Base-by-base conservation (phyloP, 345 rosid genomes). In the Camelina sativa region DNA sequence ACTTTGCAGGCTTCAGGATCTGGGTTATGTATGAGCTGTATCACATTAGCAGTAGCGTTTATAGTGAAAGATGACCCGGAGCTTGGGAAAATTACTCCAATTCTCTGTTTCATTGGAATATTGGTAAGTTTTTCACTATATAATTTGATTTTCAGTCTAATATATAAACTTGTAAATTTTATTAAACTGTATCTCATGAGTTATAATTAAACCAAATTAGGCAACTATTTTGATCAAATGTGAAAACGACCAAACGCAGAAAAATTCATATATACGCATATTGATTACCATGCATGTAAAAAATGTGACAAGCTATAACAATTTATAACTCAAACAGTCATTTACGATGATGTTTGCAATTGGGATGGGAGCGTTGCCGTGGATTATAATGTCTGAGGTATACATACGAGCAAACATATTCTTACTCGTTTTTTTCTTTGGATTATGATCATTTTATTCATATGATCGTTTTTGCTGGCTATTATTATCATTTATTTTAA, bases 351-450 rank as follows among this genome's bases (percentile, higher is more conserved):
- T 71, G 72, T 77, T 77, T 17, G 84, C 87, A 28, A 46, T 85
- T 20, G 91, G 90, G 19, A 77, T 89, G 80, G 95, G 95, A 72
- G 91, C 89, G 13, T 76, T 89, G 15, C 91, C 93, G 15, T 89
- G 89, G 94, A 71, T 89, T 58, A 84, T 89, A 76, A 84, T 86
- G 87, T 89, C 89, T 2, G 91, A 89, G 89, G 94, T 87, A 59
- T 63, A 16, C 10, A 10, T 63, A 30, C 30, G n/a, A 34, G 52
- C 58, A 34, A 50, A 65, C 8, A 32, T 48, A 55, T 32, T 32
- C 1, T 47, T 17, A 6, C n/a, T 22, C 6, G 0, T 0, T 55
- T 53, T n/a, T 28, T 28, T n/a, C 17, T 44, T 22, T 11, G 8
- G 25, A 34, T n/a, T 72, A 13, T 57, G 35, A 50, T 75, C 56